phyloP scores from a whole-genome alignment of 1,284 basidiomycete genomes.

The Puccinia triticina region DNA sequence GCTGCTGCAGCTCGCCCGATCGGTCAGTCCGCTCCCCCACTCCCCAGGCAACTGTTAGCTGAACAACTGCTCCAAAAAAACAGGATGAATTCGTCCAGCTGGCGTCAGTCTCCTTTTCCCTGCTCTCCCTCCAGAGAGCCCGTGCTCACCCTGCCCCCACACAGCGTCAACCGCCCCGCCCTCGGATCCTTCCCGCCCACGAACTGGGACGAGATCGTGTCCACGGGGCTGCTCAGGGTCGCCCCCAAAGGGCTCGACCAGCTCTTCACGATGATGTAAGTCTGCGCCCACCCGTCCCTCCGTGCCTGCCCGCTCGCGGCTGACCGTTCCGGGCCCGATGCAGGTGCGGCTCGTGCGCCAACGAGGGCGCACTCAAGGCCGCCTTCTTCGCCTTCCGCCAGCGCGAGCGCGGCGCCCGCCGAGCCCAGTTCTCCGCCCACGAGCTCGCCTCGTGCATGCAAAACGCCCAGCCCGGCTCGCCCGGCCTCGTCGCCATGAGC shows the following conservation, averaged over 20 bases:
- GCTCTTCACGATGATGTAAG: slow-evolving; percentile 60
- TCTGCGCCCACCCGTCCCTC: no score
- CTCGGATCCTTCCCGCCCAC: slow-evolving; percentile 65
- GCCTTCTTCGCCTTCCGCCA: slow-evolving; percentile 64
- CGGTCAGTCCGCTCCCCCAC: slow-evolving; percentile 54
- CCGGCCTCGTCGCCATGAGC: slow-evolving; percentile 64
- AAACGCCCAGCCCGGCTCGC: slow-evolving; percentile 62
- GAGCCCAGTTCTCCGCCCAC: slow-evolving; percentile 55
- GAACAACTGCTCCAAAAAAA: neutral
- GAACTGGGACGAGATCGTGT: slow-evolving; percentile 63
- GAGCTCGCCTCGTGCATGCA: slow-evolving; percentile 54
- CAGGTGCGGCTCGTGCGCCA: slow-evolving; percentile 50
- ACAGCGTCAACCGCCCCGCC: slow-evolving; percentile 64
- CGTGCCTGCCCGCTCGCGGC: no score
- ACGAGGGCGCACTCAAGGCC: slow-evolving; percentile 65
- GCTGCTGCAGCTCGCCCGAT: slow-evolving; percentile 61
- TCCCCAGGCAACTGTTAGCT: neutral
- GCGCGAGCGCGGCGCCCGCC: slow-evolving; percentile 59
- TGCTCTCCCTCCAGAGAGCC: neutral
- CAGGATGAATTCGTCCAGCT: slow-evolving; percentile 62
- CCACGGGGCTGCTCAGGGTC: slow-evolving; percentile 64
- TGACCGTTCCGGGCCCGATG: no score
- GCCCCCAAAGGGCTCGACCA: slow-evolving; percentile 64
- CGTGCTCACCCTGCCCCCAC: no score
- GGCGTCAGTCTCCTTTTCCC: slow-evolving; percentile 54